Evolutionary conservation across 2,329 filamentous ascomycete genomes (phyloP), one percentile per base, ranked within the genome.

Genomic region (Phaeosphaeriaceae sp.): DNA sequence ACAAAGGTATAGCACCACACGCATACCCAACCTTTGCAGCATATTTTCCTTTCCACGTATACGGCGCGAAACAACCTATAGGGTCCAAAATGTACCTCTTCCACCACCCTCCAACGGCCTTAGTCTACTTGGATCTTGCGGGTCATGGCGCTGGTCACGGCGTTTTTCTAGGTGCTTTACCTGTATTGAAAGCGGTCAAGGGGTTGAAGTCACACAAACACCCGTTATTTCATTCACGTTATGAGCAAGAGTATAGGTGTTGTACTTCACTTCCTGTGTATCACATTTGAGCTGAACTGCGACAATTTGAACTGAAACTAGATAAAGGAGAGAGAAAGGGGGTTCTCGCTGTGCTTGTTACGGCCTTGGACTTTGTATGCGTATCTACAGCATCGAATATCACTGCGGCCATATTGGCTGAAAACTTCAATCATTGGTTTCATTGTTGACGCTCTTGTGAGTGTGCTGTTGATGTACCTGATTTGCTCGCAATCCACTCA

Each of bases 221-320:
- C 46, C 48, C 34, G 46, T 20, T 18, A 13, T 40, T 49, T 50
- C n/a, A n/a, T n/a, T 39, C 39, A 38, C 50, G 29, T 13, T n/a
- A 28, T 40, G 26, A n/a, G 17, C 17, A 20, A 30, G 18, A 29
- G 17, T 29, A 29, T 42, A 15, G 33, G 30, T 42, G 35, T 39
- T 33, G 15, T 38, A 28, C 35, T 63, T 56, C 48, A 60, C 56
- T 63, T 61, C 58, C 46, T 56, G 48, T 61, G 52, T 49, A 60
- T 50, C 51, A 54, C 32, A 48, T 51, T 54, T 53, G 48, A 46
- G 43, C 46, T 36, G 41, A 26, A 46, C 23, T 38, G 30, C 16
- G 34, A 44, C 38, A 30, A 40, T 17, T 49, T 23, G 18, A 28
- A 18, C 12, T 17, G 33, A 30, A 30, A 29, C 32, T 43, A n/a